A percentile compares a stretch with the other conserved stretches of the same genome.
Conservation (phyloP, 768 basidiomycete species). For the Hygrocybe punicea region DNA sequence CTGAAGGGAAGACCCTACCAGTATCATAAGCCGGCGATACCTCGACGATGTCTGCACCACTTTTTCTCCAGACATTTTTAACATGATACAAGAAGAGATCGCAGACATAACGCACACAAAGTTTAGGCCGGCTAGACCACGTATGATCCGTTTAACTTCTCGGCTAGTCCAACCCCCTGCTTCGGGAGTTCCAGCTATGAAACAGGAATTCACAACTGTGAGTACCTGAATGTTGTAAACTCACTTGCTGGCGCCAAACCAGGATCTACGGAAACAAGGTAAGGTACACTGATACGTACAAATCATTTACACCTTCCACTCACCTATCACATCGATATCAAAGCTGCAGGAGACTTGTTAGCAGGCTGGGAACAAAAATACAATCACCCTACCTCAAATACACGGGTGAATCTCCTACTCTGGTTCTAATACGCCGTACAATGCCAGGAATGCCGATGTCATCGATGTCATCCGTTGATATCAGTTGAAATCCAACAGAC, state of each 20-base stretch:
- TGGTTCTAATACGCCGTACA: constrained; percentile 61
- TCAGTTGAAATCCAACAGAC: constrained; percentile 72
- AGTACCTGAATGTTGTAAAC: constrained; percentile 22
- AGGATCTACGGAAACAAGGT: constrained; percentile 48
- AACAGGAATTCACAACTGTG: not conserved
- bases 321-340: constrained; percentile 81
- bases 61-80: constrained; percentile 19
- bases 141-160: constrained; percentile 75
- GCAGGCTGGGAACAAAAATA: not conserved
- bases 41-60: constrained; percentile 71
- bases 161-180: constrained; percentile 82
- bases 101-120: constrained; percentile 54
- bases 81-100: not conserved
- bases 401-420: constrained; percentile 72
- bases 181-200: constrained; percentile 76
- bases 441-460: constrained; percentile 71
- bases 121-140: constrained; percentile 75
- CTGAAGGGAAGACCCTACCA: constrained; percentile 38
- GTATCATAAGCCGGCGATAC: constrained; percentile 73
- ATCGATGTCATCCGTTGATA: constrained; percentile 81
- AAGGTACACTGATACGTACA: not conserved
- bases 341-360: constrained; percentile 39
- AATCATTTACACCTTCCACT: constrained; percentile 10
- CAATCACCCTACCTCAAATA: constrained; percentile 60
- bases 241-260: constrained; percentile 74